Percentiles rank a stretch among this genome's conserved stretches.
Conservation (phyloP, 192 early-diverging fungal genomes). For the Phycomyces blakesleeanus region DNA sequence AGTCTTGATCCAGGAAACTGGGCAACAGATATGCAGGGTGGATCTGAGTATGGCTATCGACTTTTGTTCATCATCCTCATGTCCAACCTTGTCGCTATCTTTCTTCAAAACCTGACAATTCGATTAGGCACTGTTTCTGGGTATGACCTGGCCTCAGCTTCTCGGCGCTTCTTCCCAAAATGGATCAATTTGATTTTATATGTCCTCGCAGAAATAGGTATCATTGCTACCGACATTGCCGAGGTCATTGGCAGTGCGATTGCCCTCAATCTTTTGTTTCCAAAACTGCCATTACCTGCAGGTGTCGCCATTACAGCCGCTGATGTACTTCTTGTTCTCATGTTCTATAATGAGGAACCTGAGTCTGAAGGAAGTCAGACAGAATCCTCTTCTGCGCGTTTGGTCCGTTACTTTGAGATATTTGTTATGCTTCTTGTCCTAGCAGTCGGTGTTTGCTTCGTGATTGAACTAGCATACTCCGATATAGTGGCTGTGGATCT, state of each 20-base stretch:
- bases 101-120: constrained; percentile 74
- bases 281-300: constrained; percentile 56
- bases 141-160: constrained; percentile 69
- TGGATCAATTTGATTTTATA: constrained; percentile 64
- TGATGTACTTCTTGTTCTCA: constrained; percentile 70
- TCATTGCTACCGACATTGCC: constrained; percentile 80
- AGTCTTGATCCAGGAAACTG: constrained; percentile 83
- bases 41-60: constrained; percentile 69
- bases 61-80: constrained; percentile 70
- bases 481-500: constrained; percentile 60
- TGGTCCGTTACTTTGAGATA: constrained; percentile 60
- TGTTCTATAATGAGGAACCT: constrained; percentile 50
- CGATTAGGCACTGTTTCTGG: constrained; percentile 75
- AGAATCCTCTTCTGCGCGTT: constrained; percentile 27
- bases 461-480: constrained; percentile 55
- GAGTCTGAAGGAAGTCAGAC: neutral
- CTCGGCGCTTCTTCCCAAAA: constrained; percentile 54
- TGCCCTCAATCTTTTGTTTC: constrained; percentile 71
- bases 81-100: constrained; percentile 72
- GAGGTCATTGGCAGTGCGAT: constrained; percentile 79
- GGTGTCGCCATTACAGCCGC: constrained; percentile 73
- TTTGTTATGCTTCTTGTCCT: constrained; percentile 63
- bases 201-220: constrained; percentile 69
- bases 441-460: constrained; percentile 63
- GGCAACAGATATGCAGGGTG: constrained; percentile 78